Percentiles rank a stretch among this genome's conserved stretches.
Conservation (phyloP, 2,329 filamentous ascomycete genomes). For the Beauveria rudraprayagi region DNA sequence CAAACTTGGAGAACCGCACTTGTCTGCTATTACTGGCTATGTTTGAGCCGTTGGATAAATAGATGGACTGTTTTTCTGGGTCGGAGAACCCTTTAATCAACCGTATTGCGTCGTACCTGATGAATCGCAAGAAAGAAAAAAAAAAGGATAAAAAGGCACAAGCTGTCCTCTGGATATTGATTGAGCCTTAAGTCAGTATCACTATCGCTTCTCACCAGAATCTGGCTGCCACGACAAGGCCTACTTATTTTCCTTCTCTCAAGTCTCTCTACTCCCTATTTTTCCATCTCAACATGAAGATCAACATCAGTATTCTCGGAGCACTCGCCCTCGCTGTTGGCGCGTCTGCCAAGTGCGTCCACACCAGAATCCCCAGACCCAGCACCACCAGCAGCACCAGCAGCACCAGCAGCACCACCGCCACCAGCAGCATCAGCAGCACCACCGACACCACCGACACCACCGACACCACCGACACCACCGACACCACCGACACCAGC, state of each 20-base stretch:
- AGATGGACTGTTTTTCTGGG: background rate
- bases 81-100: background rate
- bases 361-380: no score
- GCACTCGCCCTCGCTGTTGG: constrained; percentile 4
- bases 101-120: background rate
- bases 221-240: background rate
- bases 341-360: background rate
- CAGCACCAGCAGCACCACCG: no score
- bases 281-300: background rate
- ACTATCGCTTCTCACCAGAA: no score
- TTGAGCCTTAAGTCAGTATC: no score
- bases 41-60: background rate
- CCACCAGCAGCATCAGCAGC: no score
- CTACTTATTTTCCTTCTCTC: background rate
- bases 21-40: background rate
- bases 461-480: no score
- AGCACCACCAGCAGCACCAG: background rate
- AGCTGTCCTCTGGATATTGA: no score
- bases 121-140: background rate
- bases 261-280: background rate
- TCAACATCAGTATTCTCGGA: background rate
- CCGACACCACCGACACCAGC: no score
- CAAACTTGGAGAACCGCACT: background rate
- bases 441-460: no score
- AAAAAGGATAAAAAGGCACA: background rate